phyloP scores from a whole-genome alignment of 2,329 filamentous ascomycete genomes.

The Trichoderma sp. region DNA sequence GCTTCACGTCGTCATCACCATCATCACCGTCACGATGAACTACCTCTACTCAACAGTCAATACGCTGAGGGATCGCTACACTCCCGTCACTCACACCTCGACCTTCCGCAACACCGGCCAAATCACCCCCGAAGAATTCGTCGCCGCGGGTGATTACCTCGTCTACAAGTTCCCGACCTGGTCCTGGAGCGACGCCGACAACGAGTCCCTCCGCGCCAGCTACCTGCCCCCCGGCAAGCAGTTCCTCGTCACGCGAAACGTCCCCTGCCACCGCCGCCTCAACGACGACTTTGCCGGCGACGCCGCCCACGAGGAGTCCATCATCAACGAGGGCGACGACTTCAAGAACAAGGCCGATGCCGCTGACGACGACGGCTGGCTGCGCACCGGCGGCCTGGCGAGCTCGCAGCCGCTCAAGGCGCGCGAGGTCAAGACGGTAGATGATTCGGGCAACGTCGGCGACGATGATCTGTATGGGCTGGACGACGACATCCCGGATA shows the following conservation, averaged over 20 bases:
- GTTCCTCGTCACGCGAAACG: constrained; percentile 90
- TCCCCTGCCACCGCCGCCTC: constrained; percentile 88
- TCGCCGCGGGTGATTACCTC: constrained; percentile 93
- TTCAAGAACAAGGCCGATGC: constrained; percentile 50
- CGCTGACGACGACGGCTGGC: constrained; percentile 81
- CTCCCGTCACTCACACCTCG: constrained; percentile 84
- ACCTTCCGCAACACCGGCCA: constrained; percentile 93
- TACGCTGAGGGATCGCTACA: constrained; percentile 86
- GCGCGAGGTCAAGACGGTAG: constrained; percentile 81
- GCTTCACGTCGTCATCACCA: neutral
- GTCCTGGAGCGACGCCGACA: constrained; percentile 91
- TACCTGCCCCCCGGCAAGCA: constrained; percentile 90
- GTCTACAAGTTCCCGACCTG: constrained; percentile 99
- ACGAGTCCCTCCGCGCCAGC: constrained; percentile 72
- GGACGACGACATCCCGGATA: constrained; percentile 89
- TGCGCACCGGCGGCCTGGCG: constrained; percentile 79
- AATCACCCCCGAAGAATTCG: constrained; percentile 96
- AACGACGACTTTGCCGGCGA: constrained; percentile 92
- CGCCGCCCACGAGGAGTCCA: constrained; percentile 80
- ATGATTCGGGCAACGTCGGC: constrained; percentile 84
- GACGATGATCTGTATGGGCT: constrained; percentile 63
- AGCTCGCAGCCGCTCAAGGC: constrained; percentile 75
- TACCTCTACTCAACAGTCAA: constrained; percentile 91
- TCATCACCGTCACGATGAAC: constrained; percentile 65
- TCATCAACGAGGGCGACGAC: constrained; percentile 78